phyloP scores from a whole-genome alignment of 1,284 basidiomycete species.

The Pseudozyma sp. region DNA sequence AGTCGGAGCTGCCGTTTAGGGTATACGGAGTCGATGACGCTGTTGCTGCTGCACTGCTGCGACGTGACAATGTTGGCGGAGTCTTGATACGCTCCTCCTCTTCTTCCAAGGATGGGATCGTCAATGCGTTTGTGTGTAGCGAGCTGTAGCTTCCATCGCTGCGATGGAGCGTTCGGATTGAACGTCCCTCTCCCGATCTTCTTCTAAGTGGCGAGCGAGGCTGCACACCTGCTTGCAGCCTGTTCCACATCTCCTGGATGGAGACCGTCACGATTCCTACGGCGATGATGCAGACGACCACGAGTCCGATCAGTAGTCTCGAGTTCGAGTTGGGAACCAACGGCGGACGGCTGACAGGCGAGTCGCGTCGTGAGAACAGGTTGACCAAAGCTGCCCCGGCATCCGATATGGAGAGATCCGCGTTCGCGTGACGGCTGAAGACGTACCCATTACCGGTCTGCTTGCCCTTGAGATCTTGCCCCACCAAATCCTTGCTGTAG shows the following conservation, averaged over 20 bases:
- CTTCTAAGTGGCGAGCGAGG: conserved; percentile 37
- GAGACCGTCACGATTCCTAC: conserved; percentile 39
- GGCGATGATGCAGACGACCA: conserved; percentile 44
- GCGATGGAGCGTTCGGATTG: conserved; percentile 18
- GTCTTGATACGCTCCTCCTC: conserved; percentile 48
- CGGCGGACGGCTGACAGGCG: conserved; percentile 39
- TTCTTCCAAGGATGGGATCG: conserved; percentile 35
- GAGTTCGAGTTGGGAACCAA: conserved; percentile 48
- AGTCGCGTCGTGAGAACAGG: conserved; percentile 34
- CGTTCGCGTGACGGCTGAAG: conserved; percentile 25
- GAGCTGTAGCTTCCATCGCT: conserved; percentile 26
- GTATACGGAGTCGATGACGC: conserved; percentile 19
- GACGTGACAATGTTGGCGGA: conserved; percentile 37
- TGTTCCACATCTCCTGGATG: conserved; percentile 32
- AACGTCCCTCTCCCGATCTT: conserved; percentile 30
- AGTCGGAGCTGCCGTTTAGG: conserved; percentile 21
- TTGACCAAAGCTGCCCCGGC: conserved; percentile 32
- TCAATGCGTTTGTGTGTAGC: conserved; percentile 8
- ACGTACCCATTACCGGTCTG: conserved; percentile 48
- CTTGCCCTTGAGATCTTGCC: conserved; percentile 30
- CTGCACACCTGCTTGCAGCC: conserved; percentile 13
- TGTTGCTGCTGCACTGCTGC: conserved; percentile 37
- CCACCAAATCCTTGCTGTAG: conserved; percentile 33
- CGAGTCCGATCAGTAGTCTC: conserved; percentile 41
- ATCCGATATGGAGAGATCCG: conserved; percentile 17